Evolutionary conservation across 148 eudicot genomes (phyloP).

Genomic region (Nyssa sinensis): DNA sequence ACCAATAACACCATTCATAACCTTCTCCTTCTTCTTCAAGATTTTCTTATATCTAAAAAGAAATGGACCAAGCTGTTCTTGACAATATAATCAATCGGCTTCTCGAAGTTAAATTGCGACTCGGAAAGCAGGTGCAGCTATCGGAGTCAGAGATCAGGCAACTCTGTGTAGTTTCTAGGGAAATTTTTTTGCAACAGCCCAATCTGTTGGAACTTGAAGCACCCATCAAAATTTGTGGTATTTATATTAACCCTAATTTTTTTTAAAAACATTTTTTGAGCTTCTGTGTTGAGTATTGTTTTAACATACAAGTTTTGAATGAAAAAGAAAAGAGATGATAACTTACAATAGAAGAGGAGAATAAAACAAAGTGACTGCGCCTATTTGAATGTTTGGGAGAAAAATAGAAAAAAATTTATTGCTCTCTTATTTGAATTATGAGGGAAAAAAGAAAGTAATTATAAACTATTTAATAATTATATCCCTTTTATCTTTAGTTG

Average conservation of each 20-base stretch:
- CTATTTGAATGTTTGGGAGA: no score
- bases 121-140: not conserved
- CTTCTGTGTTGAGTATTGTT: not conserved
- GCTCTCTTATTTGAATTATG: no score
- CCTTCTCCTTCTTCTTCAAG: not conserved
- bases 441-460: no score
- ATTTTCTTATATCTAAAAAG: not conserved
- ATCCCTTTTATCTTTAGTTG: no score
- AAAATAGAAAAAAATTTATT: no score
- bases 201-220: not conserved
- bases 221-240: conserved; percentile 1
- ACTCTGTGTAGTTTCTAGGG: conserved; percentile 1
- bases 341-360: no score
- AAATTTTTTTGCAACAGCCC: not conserved
- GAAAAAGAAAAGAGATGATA: no score
- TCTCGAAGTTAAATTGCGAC: not conserved
- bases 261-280: not conserved
- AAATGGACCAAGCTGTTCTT: not conserved
- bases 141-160: not conserved
- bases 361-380: no score
- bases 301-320: no score
- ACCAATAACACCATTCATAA: not conserved
- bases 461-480: no score
- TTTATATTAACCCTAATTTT: not conserved
- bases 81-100: not conserved